Evolutionary conservation across 2,329 filamentous ascomycete species (phyloP), one percentile per base, ranked within the genome.

Genomic region (Waltergamsia citrina): DNA sequence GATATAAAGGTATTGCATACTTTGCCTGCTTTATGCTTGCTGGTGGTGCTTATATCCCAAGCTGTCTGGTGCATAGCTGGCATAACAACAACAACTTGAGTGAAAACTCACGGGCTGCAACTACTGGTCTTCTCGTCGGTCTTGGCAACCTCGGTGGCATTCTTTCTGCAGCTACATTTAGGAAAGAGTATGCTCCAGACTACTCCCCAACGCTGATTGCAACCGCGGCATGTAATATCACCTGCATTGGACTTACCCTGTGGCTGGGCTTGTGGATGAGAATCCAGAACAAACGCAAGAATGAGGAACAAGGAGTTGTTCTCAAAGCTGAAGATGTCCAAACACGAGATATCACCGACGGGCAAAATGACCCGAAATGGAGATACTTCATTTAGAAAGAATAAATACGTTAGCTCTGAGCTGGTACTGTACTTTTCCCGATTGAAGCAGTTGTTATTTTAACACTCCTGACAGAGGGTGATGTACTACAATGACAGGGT

Each of bases 11-110:
- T 0, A 53, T 66, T 0, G 62, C 63, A 3, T 71, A 70, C 36
- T 70, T 70, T 39, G 64, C 66, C 0, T 65, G 60, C 38, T 71
- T 70, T 36, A 48, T 71, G 4, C 49, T 71, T 33, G 60, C 62
- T 3, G 43, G 50, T 1, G 60, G 60, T 16, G 54, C 64, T 2
- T 70, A 67, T 40, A 65, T 66, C 11, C 60, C 63, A 0, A 60
- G 56, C 5, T 61, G 59, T 34, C 48, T 71, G 12, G 57, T 69
- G 5, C 58, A 69, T 38, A 56, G 56, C 2, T 68, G 67, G 66
- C 56, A 69, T 38, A 70, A 70, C 36, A 71, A 69, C 40, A 71
- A 71, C 43, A 69, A 67, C 27, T 48, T 67, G 7, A 59, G 63
- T 16, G 67, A 73, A 47, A 69, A 50, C 19, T 48, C 42, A 0